Evolutionary conservation across 495 filamentous ascomycete genomes (phyloP), one percentile per base, ranked within the genome.

Genomic region (Talaromyces ruber): DNA sequence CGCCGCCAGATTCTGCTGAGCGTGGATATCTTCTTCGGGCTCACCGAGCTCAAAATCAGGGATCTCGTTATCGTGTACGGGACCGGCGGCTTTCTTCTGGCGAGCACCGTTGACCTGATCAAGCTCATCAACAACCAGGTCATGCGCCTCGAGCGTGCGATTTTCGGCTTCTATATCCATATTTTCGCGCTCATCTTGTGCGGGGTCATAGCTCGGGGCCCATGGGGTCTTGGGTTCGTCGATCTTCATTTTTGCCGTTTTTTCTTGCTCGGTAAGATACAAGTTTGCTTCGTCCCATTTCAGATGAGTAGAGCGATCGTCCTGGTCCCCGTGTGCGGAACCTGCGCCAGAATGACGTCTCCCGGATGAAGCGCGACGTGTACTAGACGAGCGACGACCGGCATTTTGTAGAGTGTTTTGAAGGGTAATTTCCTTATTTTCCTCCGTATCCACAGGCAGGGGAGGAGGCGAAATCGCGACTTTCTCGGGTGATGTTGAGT

Each of bases 231-330:
- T 98, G 55, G 94, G 94, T 76, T 98, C 94, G 66, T 90, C 87
- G 68, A 98, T 98, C 81, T 98, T 98, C 95, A 98, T 98, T 52
- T 93, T 98, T 30, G 88, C 84, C 37, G 86, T 91, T 71, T 90
- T 92, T 74, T 98, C 90, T 72, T 97, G 94, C 76, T 98, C 94
- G 4, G 92, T 91, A 12, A 98, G 81, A 72, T 97, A 98, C 22
- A 98, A 79, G 65, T 98, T 98, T 22, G 91, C 94, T 72, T 98
- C 94, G 68, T 98, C 94, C 94, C 94, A 98, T 71, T 97, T 95
- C 61, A 98, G 79, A 12, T 93, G 88, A 70, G 87, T 85, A 43
- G 81, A 81, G 58, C 81, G 80, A 25, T 88, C 86, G 21, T 82
- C 79, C 5, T 73, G 70, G 22, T 67, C 73, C 32, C 76, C 72